Percentiles rank a stretch among this genome's conserved stretches.
Evolutionary conservation across 2,329 filamentous ascomycete species (phyloP).

Genomic region (Scortechinia acanthostroma): DNA sequence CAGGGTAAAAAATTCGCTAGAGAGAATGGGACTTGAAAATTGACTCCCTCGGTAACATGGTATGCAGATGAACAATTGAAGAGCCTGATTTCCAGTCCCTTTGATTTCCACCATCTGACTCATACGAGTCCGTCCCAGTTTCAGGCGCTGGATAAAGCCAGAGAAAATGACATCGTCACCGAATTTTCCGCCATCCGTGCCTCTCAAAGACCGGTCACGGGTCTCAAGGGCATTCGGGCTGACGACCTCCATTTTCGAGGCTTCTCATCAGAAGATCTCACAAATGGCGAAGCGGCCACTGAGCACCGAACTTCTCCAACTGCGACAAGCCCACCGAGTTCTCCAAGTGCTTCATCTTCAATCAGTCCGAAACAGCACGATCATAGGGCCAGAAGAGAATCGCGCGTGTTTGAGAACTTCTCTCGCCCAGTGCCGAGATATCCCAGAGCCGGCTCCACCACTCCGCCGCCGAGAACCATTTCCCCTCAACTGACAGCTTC

Average conservation of each 20-base stretch:
- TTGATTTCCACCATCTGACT: conserved; percentile 57
- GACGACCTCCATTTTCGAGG: conserved; percentile 31
- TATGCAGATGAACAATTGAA: conserved; percentile 31
- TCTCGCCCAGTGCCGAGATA: conserved; percentile 37
- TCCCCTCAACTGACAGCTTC: conserved; percentile 16
- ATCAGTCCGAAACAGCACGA: background rate
- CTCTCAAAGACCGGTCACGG: conserved; percentile 36
- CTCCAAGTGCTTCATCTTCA: background rate
- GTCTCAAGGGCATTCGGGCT: conserved; percentile 41
- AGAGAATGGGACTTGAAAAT: conserved; percentile 2
- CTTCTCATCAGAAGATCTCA: conserved; percentile 17
- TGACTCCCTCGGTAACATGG: conserved; percentile 5
- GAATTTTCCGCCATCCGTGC: conserved; percentile 44
- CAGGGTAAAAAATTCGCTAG: too few relatives aligned
- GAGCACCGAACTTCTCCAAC: background rate
- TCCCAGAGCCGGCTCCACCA: conserved; percentile 23
- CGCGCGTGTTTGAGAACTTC: conserved; percentile 38
- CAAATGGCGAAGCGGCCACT: conserved; percentile 4
- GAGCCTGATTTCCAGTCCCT: conserved; percentile 49
- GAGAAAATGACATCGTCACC: conserved; percentile 38
- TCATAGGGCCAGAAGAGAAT: conserved; percentile 6
- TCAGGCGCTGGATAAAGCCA: conserved; percentile 37
- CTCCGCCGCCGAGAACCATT: conserved; percentile 25
- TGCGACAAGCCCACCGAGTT: background rate
- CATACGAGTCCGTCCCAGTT: conserved; percentile 48